Evolutionary conservation across 169 alveolate genomes (phyloP).

Genomic region (Amoebophrya sp.): DNA sequence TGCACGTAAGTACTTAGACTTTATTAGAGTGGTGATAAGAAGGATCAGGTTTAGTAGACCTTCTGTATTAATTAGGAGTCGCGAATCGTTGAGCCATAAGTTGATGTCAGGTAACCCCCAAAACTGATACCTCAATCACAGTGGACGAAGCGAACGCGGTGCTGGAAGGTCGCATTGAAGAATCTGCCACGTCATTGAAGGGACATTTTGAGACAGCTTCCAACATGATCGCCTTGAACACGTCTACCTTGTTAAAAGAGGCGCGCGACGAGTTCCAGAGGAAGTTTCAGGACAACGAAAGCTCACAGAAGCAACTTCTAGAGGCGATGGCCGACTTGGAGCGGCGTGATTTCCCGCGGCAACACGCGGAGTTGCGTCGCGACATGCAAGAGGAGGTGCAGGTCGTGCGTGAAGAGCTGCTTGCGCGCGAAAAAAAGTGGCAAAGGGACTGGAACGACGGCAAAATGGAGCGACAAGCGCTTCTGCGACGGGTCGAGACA

Average conservation of each 20-base stretch:
- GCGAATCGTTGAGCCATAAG: too few species aligned
- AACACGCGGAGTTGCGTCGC: not conserved
- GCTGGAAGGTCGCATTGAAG: too few species aligned
- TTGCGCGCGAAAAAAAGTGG: not conserved
- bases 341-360: not conserved
- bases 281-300: not conserved
- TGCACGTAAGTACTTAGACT: too few species aligned
- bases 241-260: not conserved
- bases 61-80: too few species aligned
- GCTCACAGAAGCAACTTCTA: not conserved
- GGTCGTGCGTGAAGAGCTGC: not conserved
- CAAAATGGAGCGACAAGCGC: not conserved
- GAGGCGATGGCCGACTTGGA: not conserved
- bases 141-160: too few species aligned
- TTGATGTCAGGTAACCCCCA: too few species aligned
- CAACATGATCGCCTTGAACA: not conserved
- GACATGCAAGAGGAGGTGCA: not conserved
- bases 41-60: too few species aligned
- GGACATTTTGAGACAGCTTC: not conserved
- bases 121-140: too few species aligned
- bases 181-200: too few species aligned
- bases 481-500: not conserved
- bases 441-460: not conserved
- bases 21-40: too few species aligned
- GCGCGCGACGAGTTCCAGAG: not conserved